Conservation (phyloP, 2,329 filamentous ascomycete species). For the Penicillium sp. region DNA sequence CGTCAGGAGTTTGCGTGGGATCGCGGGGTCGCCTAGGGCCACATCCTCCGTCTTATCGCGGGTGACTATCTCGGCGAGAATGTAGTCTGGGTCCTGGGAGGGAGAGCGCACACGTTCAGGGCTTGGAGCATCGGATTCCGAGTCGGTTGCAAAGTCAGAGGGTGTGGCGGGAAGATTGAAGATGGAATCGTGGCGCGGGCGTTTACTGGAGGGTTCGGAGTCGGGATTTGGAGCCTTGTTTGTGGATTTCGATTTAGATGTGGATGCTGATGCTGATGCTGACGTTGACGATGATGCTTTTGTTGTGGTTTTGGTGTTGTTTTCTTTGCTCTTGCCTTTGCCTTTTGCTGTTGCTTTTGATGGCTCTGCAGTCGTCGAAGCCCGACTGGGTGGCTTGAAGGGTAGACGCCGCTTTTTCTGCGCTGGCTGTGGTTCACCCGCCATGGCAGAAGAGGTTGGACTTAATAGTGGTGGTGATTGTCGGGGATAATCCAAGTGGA, state of each 20-base stretch:
- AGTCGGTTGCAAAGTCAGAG: conserved; percentile 18
- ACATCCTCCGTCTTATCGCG: conserved; percentile 26
- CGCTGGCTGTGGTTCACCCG: conserved; percentile 26
- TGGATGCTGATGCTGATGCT: conserved; percentile 7
- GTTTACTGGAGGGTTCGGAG: conserved; percentile 10
- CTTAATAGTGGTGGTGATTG: not conserved
- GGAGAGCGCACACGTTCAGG: conserved; percentile 19
- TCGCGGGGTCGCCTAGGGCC: conserved; percentile 40
- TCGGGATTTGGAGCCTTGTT: conserved; percentile 6
- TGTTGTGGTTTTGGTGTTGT: conserved; percentile 6
- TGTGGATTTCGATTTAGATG: conserved; percentile 9
- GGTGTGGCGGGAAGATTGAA: conserved; percentile 6
- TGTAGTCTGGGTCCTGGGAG: conserved; percentile 43
- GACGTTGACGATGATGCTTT: conserved; percentile 9
- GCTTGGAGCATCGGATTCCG: conserved; percentile 14
- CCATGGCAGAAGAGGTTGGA: conserved; percentile 15
- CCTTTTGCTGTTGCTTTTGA: conserved; percentile 22
- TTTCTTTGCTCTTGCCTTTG: conserved; percentile 18
- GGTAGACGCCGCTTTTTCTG: conserved; percentile 38
- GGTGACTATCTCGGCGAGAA: conserved; percentile 43
- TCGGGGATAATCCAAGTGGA: not conserved
- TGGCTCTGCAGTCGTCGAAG: conserved; percentile 20
- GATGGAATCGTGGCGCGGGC: conserved; percentile 12
- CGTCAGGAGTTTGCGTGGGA: conserved; percentile 69
- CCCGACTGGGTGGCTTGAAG: conserved; percentile 43